Evolutionary conservation across 495 filamentous ascomycete genomes (phyloP).

Genomic region (Hypoxylon fuscum): DNA sequence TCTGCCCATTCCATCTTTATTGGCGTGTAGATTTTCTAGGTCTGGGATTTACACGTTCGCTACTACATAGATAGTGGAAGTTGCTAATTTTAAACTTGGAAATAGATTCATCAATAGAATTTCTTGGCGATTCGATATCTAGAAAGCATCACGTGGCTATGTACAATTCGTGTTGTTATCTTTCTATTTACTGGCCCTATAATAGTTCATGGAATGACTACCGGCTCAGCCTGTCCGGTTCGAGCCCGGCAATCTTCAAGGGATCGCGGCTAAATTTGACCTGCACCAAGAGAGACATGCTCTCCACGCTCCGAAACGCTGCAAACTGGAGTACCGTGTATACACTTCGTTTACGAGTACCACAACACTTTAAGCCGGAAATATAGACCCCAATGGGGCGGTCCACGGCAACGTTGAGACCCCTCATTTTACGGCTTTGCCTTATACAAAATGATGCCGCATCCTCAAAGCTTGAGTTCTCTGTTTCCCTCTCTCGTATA

Average conservation of each 20-base stretch:
- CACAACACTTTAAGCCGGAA: conserved; percentile 29
- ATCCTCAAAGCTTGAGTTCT: conserved; percentile 3
- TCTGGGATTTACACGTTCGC: not conserved
- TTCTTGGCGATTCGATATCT: not conserved
- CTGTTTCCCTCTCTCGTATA: not conserved
- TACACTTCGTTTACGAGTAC: conserved; percentile 25
- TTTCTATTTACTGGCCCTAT: conserved; percentile 9
- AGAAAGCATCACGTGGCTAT: not conserved
- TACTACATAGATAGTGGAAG: not conserved
- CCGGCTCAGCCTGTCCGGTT: conserved; percentile 13
- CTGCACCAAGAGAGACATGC: not conserved
- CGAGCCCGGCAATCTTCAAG: conserved; percentile 22
- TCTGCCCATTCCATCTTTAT: not conserved
- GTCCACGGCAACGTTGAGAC: conserved; percentile 30
- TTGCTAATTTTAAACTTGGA: not conserved
- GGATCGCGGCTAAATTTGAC: conserved; percentile 39
- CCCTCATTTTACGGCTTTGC: conserved; percentile 28
- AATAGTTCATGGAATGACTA: conserved; percentile 13
- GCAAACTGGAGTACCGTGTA: conserved; percentile 8
- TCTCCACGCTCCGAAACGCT: not conserved
- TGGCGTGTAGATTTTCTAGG: not conserved
- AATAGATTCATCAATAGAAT: not conserved
- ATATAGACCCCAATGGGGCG: conserved; percentile 40
- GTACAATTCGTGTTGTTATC: not conserved
- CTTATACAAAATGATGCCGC: conserved; percentile 29